Conservation (phyloP, 441 rosid species). For the Erodium chrysanthum region DNA sequence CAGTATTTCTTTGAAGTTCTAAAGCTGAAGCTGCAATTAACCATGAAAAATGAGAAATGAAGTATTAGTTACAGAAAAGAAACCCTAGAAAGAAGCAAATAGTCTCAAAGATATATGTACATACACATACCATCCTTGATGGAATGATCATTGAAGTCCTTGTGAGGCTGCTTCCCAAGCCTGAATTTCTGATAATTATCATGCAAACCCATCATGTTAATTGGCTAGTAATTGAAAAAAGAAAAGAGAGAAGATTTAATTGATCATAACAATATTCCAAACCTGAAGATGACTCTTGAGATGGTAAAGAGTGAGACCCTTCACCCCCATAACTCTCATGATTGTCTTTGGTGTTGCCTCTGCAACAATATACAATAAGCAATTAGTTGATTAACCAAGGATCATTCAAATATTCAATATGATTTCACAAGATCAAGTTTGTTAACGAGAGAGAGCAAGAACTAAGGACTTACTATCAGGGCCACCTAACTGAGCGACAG, state of each 20-base stretch:
- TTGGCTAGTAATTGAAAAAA: conserved; percentile 12
- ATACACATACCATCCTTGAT: conserved; percentile 70
- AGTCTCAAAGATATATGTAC: neutral
- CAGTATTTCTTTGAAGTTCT: conserved; percentile 74
- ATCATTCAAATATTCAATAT: too few species aligned
- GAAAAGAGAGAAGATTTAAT: neutral
- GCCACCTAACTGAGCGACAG: conserved; percentile 96
- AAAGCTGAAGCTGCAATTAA: conserved; percentile 44
- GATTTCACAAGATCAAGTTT: too few species aligned
- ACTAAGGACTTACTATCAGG: conserved; percentile 62
- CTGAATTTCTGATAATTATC: conserved; percentile 63
- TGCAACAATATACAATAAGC: conserved; percentile 20
- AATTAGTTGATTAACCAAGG: neutral
- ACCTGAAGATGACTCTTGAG: conserved; percentile 99
- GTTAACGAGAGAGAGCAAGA: neutral
- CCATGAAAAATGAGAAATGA: neutral
- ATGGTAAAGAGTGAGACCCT: conserved; percentile 99
- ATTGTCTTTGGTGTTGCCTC: conserved; percentile 99
- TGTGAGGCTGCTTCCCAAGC: conserved; percentile 99
- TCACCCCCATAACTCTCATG: conserved; percentile 99
- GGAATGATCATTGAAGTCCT: conserved; percentile 90
- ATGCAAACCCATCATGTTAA: neutral
- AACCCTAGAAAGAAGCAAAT: neutral
- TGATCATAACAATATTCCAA: conserved; percentile 20
- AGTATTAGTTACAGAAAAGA: too few species aligned